Base-by-base conservation (phyloP, 164 flowering plant genomes). In the Stephania cephalantha region DNA sequence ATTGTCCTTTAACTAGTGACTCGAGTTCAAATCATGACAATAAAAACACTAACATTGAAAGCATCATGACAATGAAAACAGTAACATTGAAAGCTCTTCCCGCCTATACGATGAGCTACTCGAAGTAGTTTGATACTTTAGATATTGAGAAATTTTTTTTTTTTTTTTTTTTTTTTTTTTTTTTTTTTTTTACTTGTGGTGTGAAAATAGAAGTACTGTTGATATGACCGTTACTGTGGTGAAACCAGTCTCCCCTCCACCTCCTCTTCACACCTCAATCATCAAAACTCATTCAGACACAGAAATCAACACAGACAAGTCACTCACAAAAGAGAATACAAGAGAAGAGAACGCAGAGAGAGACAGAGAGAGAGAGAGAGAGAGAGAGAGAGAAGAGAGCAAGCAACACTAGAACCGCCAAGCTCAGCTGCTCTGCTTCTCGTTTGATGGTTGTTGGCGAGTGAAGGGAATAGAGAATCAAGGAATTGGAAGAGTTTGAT, bases 401-500 rank as follows among this genome's bases (percentile, higher is more conserved):
- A 10, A 50, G 12, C 13, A 7, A 4, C 55, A 11, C 17, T 15
- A 3, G 55, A 11, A 70, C 13, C 55, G 18, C 13, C 72, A 18
- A 9, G 42, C 72, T 45, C 30, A 3, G 3, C 4, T 18, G 30
- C 25, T 12, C n/a, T 18, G 2, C 9, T 18, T 63, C 1, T 63
- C 20, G 42, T 18, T n/a, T 65, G 11, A 65, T 65, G 12, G 46
- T 68, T 12, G 4, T 11, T 69, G 20, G 20, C 35, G n/a, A 35
- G 22, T 45, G 5, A 69, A 35, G 22, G 4, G 5, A 69, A 8
- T 12, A 69, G 48, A 69, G 6, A 18, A 0, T 5, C 71, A 35
- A 45, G 44, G 13, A 8, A 9, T 77, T 71, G 76, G 71, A 72
- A 67, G 75, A 35, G 74, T 25, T 7, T 10, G 76, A 73, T 78